These are phyloP conservation scores for Delonix regia DNA, from an alignment of 306 rosid species.

Conservation along the genomic window DNA sequence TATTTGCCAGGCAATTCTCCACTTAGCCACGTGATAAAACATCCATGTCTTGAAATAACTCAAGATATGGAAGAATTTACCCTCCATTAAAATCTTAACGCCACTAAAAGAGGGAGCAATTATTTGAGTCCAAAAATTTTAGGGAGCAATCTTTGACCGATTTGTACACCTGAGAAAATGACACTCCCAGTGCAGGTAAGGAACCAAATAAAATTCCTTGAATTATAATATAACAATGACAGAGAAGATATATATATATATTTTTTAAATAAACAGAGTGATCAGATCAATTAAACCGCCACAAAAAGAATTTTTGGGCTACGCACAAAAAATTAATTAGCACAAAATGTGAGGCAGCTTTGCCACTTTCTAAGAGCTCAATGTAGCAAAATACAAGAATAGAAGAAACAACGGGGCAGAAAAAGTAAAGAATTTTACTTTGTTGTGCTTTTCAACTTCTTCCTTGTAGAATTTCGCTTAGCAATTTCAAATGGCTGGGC, in stretches of 20 bases:
- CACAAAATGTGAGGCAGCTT: not conserved
- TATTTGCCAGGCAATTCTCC: too few species aligned
- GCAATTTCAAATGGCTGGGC: conserved; percentile 35
- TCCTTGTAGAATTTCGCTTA: conserved; percentile 40
- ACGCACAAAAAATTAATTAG: not conserved
- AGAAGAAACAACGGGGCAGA: not conserved
- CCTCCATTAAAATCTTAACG: too few species aligned
- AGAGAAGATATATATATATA: not conserved
- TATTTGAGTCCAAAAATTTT: too few species aligned
- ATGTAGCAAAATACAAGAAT: not conserved
- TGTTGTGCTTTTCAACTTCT: conserved; percentile 53
- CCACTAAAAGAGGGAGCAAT: too few species aligned
- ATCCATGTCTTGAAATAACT: too few species aligned
- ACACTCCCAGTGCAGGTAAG: too few species aligned
- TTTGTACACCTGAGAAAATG: too few species aligned
- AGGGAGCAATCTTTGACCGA: too few species aligned
- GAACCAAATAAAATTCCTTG: too few species aligned
- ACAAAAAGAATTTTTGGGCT: not conserved
- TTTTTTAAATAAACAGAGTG: not conserved
- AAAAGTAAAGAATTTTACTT: conserved; percentile 13
- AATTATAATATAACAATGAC: too few species aligned
- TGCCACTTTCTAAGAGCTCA: not conserved
- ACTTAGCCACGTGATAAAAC: too few species aligned
- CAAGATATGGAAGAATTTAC: too few species aligned
- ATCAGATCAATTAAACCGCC: not conserved